A percentile compares a stretch with the other conserved stretches of the same genome.
Evolutionary conservation across 345 rosid species (phyloP).

Genomic region (Garcia nutans): DNA sequence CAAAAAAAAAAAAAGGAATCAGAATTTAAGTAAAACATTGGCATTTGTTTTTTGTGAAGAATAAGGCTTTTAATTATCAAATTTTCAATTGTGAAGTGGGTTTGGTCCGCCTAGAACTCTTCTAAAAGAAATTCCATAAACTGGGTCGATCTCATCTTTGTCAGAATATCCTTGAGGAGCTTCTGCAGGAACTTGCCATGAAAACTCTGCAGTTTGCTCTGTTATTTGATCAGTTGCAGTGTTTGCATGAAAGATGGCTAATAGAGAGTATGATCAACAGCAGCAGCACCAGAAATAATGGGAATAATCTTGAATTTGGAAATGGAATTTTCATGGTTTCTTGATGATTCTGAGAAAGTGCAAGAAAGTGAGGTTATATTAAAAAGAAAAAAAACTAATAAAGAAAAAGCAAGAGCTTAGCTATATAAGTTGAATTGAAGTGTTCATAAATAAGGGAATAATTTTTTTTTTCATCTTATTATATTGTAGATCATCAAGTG

Average conservation of each 20-base stretch:
- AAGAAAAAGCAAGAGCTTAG: not conserved
- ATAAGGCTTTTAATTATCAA: not conserved
- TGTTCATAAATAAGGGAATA: not conserved
- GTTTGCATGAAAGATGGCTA: constrained; percentile 21
- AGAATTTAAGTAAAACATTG: not conserved
- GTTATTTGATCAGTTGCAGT: not conserved
- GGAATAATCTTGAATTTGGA: constrained; percentile 15
- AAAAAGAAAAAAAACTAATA: not conserved
- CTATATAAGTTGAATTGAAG: constrained; percentile 1
- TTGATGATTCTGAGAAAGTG: not conserved
- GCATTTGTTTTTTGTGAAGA: too few relatives aligned
- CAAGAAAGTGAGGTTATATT: not conserved
- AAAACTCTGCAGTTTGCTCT: not conserved
- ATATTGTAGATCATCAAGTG: constrained; percentile 16
- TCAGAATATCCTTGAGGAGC: constrained; percentile 19
- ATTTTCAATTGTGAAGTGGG: constrained; percentile 54
- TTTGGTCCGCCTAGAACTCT: constrained; percentile 53
- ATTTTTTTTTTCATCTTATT: not conserved
- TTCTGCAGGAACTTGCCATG: constrained; percentile 32
- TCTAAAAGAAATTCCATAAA: constrained; percentile 44
- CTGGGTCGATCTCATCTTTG: constrained; percentile 21
- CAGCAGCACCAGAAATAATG: constrained; percentile 17
- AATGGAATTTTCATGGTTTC: constrained; percentile 21
- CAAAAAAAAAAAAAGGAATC: constrained; percentile 11
- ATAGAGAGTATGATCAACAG: constrained; percentile 20